Evolutionary conservation across 495 filamentous ascomycete species (phyloP).

Genomic region (Penicillium daleae): DNA sequence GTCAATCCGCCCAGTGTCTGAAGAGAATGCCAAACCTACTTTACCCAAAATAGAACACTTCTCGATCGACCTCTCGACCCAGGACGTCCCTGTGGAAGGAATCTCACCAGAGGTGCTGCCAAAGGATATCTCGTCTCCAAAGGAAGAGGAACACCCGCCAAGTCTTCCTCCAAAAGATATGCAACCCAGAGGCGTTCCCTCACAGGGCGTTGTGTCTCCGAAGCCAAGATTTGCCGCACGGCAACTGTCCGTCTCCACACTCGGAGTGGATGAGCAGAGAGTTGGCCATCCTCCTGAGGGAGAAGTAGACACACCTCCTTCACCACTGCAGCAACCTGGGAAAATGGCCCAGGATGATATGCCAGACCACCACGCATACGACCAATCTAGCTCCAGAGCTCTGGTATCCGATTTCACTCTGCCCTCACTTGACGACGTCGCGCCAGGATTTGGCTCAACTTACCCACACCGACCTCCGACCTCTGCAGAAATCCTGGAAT

Average conservation of each 20-base stretch:
- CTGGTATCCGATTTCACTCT: neutral
- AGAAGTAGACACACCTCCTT: conserved; percentile 20
- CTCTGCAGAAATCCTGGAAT: conserved; percentile 28
- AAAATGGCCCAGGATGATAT: neutral
- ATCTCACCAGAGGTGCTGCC: neutral
- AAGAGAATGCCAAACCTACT: conserved; percentile 13
- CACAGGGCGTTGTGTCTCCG: conserved; percentile 2
- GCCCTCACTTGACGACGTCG: conserved; percentile 7
- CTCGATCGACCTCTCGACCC: neutral
- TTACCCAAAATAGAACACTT: conserved; percentile 7
- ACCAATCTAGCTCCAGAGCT: neutral
- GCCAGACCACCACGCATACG: conserved; percentile 8
- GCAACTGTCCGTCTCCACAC: conserved; percentile 30
- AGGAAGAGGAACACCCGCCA: neutral
- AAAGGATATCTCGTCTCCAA: neutral
- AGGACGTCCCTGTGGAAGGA: neutral
- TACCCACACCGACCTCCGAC: conserved; percentile 4
- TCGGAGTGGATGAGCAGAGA: conserved; percentile 18
- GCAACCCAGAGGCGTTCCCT: neutral
- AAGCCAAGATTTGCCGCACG: conserved; percentile 2
- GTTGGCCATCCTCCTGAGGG: neutral
- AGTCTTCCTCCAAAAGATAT: conserved; percentile 4
- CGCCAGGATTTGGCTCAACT: neutral
- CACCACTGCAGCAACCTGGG: conserved; percentile 11
- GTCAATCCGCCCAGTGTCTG: conserved; percentile 26